These are phyloP conservation scores for Tetrapisispora pingtungensis DNA, from an alignment of 805 yeast species.

Conservation along the genomic window DNA sequence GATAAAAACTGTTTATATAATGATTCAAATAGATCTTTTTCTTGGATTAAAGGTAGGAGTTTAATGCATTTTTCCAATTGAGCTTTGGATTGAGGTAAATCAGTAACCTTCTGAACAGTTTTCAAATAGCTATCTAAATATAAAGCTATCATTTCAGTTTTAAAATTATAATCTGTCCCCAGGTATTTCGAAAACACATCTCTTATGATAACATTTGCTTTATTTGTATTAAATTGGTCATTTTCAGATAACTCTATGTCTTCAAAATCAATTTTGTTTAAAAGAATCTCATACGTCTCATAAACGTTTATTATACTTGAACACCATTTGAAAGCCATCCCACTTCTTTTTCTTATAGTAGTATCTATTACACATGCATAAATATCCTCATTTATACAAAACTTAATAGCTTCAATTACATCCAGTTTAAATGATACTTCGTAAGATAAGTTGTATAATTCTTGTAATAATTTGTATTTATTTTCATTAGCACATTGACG, in stretches of 20 bases:
- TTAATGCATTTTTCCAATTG: slow-evolving; percentile 46
- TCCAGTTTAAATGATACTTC: slow-evolving; percentile 9
- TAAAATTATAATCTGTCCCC: slow-evolving; percentile 33
- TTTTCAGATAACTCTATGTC: slow-evolving; percentile 28
- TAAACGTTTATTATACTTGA: slow-evolving; percentile 44
- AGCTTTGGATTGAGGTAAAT: slow-evolving; percentile 23
- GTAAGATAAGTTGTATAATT: slow-evolving; percentile 11
- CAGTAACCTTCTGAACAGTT: slow-evolving; percentile 37
- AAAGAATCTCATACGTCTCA: slow-evolving; percentile 39
- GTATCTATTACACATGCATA: slow-evolving; percentile 8
- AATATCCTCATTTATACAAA: slow-evolving; percentile 12
- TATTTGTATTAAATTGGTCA: background rate
- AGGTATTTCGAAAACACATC: slow-evolving; percentile 53
- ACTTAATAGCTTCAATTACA: slow-evolving; percentile 10
- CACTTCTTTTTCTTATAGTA: slow-evolving; percentile 31
- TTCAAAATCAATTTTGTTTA: slow-evolving; percentile 38
- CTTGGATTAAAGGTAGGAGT: slow-evolving; percentile 59
- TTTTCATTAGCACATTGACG: slow-evolving; percentile 7
- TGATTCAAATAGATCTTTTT: slow-evolving; percentile 78
- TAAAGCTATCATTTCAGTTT: slow-evolving; percentile 47
- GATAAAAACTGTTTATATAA: slow-evolving; percentile 82
- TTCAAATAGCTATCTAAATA: slow-evolving; percentile 50
- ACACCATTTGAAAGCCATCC: slow-evolving; percentile 58
- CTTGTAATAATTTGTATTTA: slow-evolving; percentile 9
- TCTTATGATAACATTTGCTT: slow-evolving; percentile 24